Evolutionary conservation across 2,329 filamentous ascomycete genomes (phyloP), one percentile per base, ranked within the genome.

Genomic region (Trichoderma arundinaceum): DNA sequence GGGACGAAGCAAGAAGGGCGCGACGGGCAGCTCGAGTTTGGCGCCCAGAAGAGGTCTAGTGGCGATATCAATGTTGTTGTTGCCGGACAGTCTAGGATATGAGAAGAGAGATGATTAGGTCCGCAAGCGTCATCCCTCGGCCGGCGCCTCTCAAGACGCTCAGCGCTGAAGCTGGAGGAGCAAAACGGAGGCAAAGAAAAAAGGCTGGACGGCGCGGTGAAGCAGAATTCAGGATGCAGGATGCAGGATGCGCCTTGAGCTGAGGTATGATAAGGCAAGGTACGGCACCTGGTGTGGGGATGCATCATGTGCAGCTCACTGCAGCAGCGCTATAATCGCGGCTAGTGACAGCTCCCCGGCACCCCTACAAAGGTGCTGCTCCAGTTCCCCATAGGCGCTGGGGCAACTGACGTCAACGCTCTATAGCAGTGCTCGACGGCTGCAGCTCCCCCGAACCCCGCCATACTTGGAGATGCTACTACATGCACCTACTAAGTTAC

Each of bases 121-220:
- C 46, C n/a, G 39, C n/a, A 54, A 53, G 57, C 49, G 59, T 58
- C 60, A 58, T 57, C 33, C 19, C 49, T 51, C 19, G 38, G 15
- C 35, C 35, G 39, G 60, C 59, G 52, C 53, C 60, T 38, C 35
- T 19, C 38, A 19, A 48, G 59, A 66, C 61, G 61, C 61, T 53
- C 12, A 59, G 52, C 62, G 51, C 13, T 38, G 38, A 9, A 64
- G 22, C 22, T 33, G 15, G 17, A 19, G 48, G 54, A 22, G 15
- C 12, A 41, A 44, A 43, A 41, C 15, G 52, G 52, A 15, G 52
- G 38, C 33, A 54, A 12, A n/a, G 10, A 48, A 46, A 48, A 59
- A 17, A 57, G 38, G 19, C 39, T 22, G 15, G 33, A 54, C 9
- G 10, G 41, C 51, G 49, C 28, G 58, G 48, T 35, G 38, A 59